Evolutionary conservation across 2,329 filamentous ascomycete species (phyloP).

Genomic region (Microdochium paspali): DNA sequence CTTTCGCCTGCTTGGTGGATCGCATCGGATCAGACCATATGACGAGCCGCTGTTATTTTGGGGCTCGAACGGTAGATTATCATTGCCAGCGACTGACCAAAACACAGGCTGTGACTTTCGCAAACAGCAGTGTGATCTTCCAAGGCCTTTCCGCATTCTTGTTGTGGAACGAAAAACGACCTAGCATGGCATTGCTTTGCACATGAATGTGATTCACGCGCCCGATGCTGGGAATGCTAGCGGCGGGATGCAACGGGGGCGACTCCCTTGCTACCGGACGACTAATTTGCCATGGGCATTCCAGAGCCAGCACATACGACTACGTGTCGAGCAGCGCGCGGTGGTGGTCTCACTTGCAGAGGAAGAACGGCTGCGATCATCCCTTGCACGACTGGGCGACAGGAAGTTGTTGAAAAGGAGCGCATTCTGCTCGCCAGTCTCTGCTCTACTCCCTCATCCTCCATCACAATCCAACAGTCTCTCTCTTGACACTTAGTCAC

Average conservation of each 20-base stretch:
- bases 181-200: not conserved
- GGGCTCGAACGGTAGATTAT: too few species aligned
- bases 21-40: too few species aligned
- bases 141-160: too few species aligned
- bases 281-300: not conserved
- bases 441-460: not conserved
- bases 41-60: too few species aligned
- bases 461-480: not conserved
- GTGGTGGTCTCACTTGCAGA: not conserved
- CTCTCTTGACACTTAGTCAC: not conserved
- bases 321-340: not conserved
- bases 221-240: not conserved
- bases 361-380: not conserved
- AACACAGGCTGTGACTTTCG: too few species aligned
- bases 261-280: not conserved
- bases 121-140: too few species aligned
- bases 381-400: not conserved
- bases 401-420: not conserved
- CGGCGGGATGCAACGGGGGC: not conserved
- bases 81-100: too few species aligned
- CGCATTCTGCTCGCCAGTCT: not conserved
- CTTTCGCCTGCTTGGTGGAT: too few species aligned
- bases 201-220: not conserved
- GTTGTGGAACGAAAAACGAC: not conserved
- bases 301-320: not conserved